Evolutionary conservation across 1,284 basidiomycete species (phyloP).

Genomic region (Microbotryum saponariae): DNA sequence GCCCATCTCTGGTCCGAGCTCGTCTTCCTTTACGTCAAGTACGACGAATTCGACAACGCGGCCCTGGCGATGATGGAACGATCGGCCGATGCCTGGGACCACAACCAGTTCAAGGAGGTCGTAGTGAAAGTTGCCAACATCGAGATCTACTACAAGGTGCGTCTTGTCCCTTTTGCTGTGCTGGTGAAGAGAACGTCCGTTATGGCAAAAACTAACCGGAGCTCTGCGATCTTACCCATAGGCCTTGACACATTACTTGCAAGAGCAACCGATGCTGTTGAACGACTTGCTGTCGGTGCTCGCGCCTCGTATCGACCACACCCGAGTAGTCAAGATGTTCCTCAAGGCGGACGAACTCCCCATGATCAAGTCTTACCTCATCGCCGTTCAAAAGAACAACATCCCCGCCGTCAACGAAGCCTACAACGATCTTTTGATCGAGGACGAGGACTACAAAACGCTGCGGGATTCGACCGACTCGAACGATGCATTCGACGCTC

Average conservation of each 20-base stretch:
- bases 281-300: constrained; percentile 89
- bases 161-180: constrained; percentile 8
- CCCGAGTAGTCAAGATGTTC: constrained; percentile 92
- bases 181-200: constrained; percentile 39
- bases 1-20: constrained; percentile 99
- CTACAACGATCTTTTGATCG: constrained; percentile 92
- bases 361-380: constrained; percentile 89
- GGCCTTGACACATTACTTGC: constrained; percentile 76
- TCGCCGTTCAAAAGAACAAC: constrained; percentile 92
- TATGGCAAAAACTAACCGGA: constrained; percentile 32
- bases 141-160: constrained; percentile 86
- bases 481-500: constrained; percentile 95
- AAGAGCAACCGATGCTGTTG: constrained; percentile 85
- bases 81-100: constrained; percentile 94
- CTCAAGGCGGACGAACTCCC: constrained; percentile 80
- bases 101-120: constrained; percentile 97
- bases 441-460: constrained; percentile 98
- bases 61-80: constrained; percentile 96
- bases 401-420: constrained; percentile 95
- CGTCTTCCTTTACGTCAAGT: constrained; percentile 96
- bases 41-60: constrained; percentile 83
- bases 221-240: constrained; percentile 8
- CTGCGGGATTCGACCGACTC: constrained; percentile 92
- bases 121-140: constrained; percentile 93
- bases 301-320: constrained; percentile 87